Percentiles rank a stretch among this genome's conserved stretches.
Evolutionary conservation across 1,284 basidiomycete genomes (phyloP).

Genomic region (Thelephora terrestris): DNA sequence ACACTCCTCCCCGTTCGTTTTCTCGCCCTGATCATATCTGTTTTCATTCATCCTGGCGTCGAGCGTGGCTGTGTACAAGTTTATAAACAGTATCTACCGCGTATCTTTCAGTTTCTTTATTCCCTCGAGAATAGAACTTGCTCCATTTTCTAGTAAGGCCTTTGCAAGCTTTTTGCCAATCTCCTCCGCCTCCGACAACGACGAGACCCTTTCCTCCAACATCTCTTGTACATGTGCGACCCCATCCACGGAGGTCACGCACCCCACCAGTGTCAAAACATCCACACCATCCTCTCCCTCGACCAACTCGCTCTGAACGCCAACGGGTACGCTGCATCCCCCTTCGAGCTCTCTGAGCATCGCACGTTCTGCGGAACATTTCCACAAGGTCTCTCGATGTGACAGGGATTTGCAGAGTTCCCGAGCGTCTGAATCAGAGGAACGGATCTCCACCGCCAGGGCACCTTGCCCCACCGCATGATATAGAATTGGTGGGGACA

Average conservation of each 20-base stretch:
- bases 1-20: conserved; percentile 20
- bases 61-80: conserved; percentile 6
- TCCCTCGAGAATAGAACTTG: conserved; percentile 68
- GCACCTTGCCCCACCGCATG: conserved; percentile 96
- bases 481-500: conserved; percentile 68
- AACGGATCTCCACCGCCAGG: conserved; percentile 80
- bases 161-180: conserved; percentile 61
- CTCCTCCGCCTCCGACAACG: conserved; percentile 51
- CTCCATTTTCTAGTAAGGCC: conserved; percentile 58
- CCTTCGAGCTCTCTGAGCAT: conserved; percentile 87
- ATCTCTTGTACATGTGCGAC: conserved; percentile 59
- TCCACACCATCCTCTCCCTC: conserved; percentile 20
- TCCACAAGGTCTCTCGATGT: conserved; percentile 70
- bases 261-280: conserved; percentile 57
- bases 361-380: conserved; percentile 76
- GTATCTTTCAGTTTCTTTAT: conserved; percentile 38
- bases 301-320: conserved; percentile 52
- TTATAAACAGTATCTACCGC: conserved; percentile 8
- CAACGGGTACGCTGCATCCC: conserved; percentile 97
- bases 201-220: conserved; percentile 42
- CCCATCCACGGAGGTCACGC: conserved; percentile 76
- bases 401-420: conserved; percentile 59
- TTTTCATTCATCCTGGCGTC: conserved; percentile 1
- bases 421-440: conserved; percentile 52
- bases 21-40: not conserved